A percentile compares a stretch with the other conserved stretches of the same genome.
These are phyloP conservation scores for Neonectria faginata DNA, from an alignment of 2,329 filamentous ascomycete species.

Conservation along the genomic window DNA sequence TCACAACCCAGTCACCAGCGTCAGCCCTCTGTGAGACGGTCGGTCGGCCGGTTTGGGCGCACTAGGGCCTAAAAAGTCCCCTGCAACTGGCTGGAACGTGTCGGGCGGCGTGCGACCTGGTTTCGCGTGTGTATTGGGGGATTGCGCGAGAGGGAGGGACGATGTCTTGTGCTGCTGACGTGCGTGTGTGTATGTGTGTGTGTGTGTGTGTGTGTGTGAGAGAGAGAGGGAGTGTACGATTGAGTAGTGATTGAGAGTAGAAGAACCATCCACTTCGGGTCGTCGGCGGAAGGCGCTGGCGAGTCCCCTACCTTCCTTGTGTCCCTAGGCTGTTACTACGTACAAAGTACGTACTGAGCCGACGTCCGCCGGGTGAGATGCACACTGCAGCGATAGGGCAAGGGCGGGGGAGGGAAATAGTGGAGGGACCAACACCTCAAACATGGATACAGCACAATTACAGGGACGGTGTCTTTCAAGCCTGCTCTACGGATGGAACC, in stretches of 20 bases:
- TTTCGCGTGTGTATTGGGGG: background rate
- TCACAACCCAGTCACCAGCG: constrained; percentile 31
- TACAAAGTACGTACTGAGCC: constrained; percentile 11
- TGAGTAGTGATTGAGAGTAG: constrained; percentile 28
- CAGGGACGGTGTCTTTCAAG: background rate
- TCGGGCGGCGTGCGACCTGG: constrained; percentile 2
- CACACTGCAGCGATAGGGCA: constrained; percentile 25
- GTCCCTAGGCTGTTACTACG: constrained; percentile 15
- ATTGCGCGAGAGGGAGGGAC: constrained; percentile 7
- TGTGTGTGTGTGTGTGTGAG: constrained; percentile 20
- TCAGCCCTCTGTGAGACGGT: constrained; percentile 32
- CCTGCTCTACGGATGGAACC: background rate
- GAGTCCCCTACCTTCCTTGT: constrained; percentile 17
- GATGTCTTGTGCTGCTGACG: constrained; percentile 26
- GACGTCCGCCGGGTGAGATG: constrained; percentile 21
- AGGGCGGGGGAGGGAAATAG: constrained; percentile 33
- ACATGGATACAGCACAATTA: background rate
- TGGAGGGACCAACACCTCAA: background rate
- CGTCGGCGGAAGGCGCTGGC: constrained; percentile 37
- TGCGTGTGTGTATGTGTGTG: constrained; percentile 20
- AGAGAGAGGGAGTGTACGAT: background rate
- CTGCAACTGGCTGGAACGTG: constrained; percentile 4
- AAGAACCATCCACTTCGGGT: constrained; percentile 36
- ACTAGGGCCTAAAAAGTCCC: constrained; percentile 21
- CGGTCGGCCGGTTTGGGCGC: constrained; percentile 26